A percentile compares a stretch with the other conserved stretches of the same genome.
These are phyloP conservation scores for Neurospora sp. DNA, from an alignment of 495 filamentous ascomycete species.

Conservation along the genomic window DNA sequence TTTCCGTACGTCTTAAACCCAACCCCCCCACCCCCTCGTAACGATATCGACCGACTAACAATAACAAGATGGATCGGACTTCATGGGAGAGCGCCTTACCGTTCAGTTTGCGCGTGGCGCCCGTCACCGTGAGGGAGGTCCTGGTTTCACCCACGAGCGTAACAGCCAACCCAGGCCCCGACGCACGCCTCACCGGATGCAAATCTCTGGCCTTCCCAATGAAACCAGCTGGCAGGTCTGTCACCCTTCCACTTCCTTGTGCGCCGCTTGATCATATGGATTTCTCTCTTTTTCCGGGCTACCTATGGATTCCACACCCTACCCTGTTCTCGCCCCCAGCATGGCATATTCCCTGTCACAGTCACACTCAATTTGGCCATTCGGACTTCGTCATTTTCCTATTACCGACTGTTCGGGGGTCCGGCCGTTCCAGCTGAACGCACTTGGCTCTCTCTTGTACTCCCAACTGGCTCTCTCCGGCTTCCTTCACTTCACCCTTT, in stretches of 20 bases:
- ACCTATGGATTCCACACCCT: background rate
- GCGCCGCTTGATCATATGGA: slow-evolving; percentile 28
- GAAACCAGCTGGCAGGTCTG: slow-evolving; percentile 99
- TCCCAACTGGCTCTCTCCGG: background rate
- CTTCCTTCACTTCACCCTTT: background rate
- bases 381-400: background rate
- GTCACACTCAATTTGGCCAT: background rate
- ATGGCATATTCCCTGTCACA: background rate
- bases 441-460: background rate
- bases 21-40: slow-evolving; percentile 9
- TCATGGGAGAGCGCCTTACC: slow-evolving; percentile 92
- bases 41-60: slow-evolving; percentile 29
- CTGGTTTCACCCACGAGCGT: slow-evolving; percentile 58
- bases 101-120: slow-evolving; percentile 96
- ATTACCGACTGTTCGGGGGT: background rate
- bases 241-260: slow-evolving; percentile 50
- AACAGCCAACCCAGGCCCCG: slow-evolving; percentile 77
- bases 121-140: slow-evolving; percentile 63
- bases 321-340: background rate
- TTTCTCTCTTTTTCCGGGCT: slow-evolving; percentile 14
- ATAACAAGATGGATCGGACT: slow-evolving; percentile 81
- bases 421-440: background rate
- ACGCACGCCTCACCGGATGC: slow-evolving; percentile 91
- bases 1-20: slow-evolving; percentile 43
- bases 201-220: slow-evolving; percentile 88